These are phyloP conservation scores for Sporothrix pallida DNA, from an alignment of 2,329 filamentous ascomycete genomes.

Conservation along the genomic window DNA sequence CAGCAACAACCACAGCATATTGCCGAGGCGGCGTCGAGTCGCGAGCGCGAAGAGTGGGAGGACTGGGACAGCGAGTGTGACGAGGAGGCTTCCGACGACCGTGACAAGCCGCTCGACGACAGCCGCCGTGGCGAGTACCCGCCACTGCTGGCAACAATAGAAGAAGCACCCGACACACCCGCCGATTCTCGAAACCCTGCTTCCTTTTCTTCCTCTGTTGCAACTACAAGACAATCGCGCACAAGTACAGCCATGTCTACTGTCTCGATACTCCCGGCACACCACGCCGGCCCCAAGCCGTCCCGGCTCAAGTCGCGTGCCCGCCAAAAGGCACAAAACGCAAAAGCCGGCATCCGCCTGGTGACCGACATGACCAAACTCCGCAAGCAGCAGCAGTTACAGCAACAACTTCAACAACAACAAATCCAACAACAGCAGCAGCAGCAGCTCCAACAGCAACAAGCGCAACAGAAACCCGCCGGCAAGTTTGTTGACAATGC, in stretches of 20 bases:
- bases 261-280: background rate
- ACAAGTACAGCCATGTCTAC: background rate
- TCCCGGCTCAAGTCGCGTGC: slow-evolving; percentile 62
- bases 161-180: slow-evolving; percentile 26
- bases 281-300: slow-evolving; percentile 49
- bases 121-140: slow-evolving; percentile 33
- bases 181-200: background rate
- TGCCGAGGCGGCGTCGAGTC: background rate
- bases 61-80: slow-evolving; percentile 62
- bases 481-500: slow-evolving; percentile 64
- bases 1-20: background rate
- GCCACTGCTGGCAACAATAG: slow-evolving; percentile 30
- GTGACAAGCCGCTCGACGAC: slow-evolving; percentile 15
- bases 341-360: slow-evolving; percentile 67
- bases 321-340: slow-evolving; percentile 65
- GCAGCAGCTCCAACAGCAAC: slow-evolving; percentile 46
- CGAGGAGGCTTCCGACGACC: slow-evolving; percentile 48
- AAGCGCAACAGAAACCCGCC: slow-evolving; percentile 42
- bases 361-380: slow-evolving; percentile 70
- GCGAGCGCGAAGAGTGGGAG: slow-evolving; percentile 56
- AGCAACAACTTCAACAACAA: slow-evolving; percentile 46
- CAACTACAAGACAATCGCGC: slow-evolving; percentile 1
- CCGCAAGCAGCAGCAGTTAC: slow-evolving; percentile 51
- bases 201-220: background rate
- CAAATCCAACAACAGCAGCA: slow-evolving; percentile 45